Base-by-base conservation (phyloP, 2,329 filamentous ascomycete species). In the Westerdykella ornata region DNA sequence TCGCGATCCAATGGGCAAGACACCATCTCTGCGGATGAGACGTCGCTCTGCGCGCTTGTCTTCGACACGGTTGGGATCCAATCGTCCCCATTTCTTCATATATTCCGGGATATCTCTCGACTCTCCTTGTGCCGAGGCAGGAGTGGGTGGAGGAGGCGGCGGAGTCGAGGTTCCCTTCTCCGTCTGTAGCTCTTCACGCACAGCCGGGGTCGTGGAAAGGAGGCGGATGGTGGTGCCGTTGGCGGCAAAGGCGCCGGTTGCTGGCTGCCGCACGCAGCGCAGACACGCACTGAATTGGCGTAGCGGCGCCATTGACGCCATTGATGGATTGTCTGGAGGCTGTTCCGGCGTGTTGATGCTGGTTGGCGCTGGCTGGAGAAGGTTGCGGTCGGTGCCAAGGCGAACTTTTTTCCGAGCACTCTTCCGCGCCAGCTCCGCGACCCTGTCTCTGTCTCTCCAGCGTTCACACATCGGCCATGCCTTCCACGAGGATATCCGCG, bases 1-100 rank as follows among this genome's bases (percentile, higher is more conserved):
- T 54, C 89, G 81, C 35, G 88, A 94, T 38, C 89, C 89, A 56
- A 95, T 73, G 39, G 87, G 88, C 47, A 78, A 74, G 34, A 80
- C 75, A 36, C 64, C 57, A 41, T 85, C 83, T 50, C 76, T 70
- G 60, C 78, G 78, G 59, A 88, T 71, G 40, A 95, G 72, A 46
- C 75, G 76, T 49, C 77, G 75, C 68, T 92, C 85, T 43, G 81
- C 74, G 62, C 59, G 60, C 51, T 65, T 64, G 47, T 51, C 52
- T 40, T 60, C 56, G 31, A 66, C 60, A 43, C 46, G 52, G 37
- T 56, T 49, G 7, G 62, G 61, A 43, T 66, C 58, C 20, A 65
- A 53, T 0, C 45, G 51, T 3, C 59, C 59, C 59, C 60, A 65
- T 53, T 60, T 55, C 42, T 57, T 50, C 60, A 65, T 63, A 40